Evolutionary conservation across 305 asterid species (phyloP).

Genomic region (Ilex paraguariensis): DNA sequence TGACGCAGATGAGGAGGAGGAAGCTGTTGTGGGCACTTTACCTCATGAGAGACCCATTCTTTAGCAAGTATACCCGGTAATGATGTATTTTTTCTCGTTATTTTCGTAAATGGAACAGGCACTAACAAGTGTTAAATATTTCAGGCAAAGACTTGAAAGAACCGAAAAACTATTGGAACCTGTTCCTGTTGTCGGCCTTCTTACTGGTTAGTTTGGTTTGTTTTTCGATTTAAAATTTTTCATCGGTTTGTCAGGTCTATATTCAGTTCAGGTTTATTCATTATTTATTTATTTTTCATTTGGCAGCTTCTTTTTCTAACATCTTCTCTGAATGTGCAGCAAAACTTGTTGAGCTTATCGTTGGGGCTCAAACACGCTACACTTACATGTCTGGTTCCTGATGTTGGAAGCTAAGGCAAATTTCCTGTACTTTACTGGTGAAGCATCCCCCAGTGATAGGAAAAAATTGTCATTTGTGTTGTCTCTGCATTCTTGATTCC

Average conservation of each 20-base stretch:
- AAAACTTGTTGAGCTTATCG: constrained; percentile 77
- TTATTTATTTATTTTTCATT: background rate
- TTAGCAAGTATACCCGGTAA: constrained; percentile 78
- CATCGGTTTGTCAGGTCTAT: too few relatives aligned
- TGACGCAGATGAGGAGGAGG: constrained; percentile 72
- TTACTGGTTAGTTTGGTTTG: constrained; percentile 44
- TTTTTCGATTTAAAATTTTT: background rate
- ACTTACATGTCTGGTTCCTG: constrained; percentile 98
- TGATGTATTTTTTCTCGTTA: background rate
- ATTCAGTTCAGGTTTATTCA: background rate
- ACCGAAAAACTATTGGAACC: constrained; percentile 65
- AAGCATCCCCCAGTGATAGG: background rate
- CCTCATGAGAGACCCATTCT: constrained; percentile 95
- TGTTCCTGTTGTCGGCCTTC: constrained; percentile 76
- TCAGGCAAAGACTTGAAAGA: constrained; percentile 71
- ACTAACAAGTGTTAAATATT: constrained; percentile 15
- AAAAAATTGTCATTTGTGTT: background rate
- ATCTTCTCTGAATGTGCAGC: constrained; percentile 34
- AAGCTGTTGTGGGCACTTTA: constrained; percentile 84
- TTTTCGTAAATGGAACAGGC: background rate
- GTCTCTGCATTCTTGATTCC: background rate
- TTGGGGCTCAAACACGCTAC: constrained; percentile 93
- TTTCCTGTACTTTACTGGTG: background rate
- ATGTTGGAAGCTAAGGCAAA: constrained; percentile 14
- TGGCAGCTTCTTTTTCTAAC: too few relatives aligned